Evolutionary conservation across 768 basidiomycete species (phyloP).

Genomic region (Xerocomus brunneocitrinus): DNA sequence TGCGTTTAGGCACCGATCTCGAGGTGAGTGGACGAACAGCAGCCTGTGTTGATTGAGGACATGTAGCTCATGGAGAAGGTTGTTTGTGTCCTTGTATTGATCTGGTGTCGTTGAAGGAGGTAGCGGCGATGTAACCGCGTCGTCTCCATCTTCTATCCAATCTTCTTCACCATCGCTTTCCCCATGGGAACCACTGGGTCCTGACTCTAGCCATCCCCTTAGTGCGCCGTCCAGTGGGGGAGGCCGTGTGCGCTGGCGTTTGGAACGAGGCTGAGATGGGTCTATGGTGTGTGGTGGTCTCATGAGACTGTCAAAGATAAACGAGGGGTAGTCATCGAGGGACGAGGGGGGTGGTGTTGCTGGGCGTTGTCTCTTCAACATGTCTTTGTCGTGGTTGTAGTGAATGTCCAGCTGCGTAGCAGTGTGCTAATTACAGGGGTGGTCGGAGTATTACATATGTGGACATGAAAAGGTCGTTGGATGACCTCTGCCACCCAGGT

Average conservation of each 20-base stretch:
- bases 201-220: constrained; percentile 40
- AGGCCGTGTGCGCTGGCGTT: constrained; percentile 51
- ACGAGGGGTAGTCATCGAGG: constrained; percentile 24
- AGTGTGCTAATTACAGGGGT: constrained; percentile 9
- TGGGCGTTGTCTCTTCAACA: constrained; percentile 55
- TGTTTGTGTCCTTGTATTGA: constrained; percentile 60
- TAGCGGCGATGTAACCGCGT: constrained; percentile 25
- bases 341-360: constrained; percentile 39
- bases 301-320: constrained; percentile 10
- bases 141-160: constrained; percentile 32
- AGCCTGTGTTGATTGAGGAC: constrained; percentile 62
- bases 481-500: constrained; percentile 17
- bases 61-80: constrained; percentile 65
- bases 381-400: constrained; percentile 20
- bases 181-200: constrained; percentile 8
- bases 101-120: constrained; percentile 14
- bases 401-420: background rate
- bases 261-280: constrained; percentile 32
- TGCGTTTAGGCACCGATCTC: constrained; percentile 7
- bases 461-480: constrained; percentile 7
- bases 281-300: constrained; percentile 11
- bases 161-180: constrained; percentile 32
- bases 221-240: constrained; percentile 50
- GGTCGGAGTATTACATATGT: constrained; percentile 15
- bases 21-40: constrained; percentile 30